Percentiles rank a stretch among this genome's conserved stretches.
phyloP scores from a whole-genome alignment of 2,329 filamentous ascomycete species.

The Tolypocladium endophyticum region DNA sequence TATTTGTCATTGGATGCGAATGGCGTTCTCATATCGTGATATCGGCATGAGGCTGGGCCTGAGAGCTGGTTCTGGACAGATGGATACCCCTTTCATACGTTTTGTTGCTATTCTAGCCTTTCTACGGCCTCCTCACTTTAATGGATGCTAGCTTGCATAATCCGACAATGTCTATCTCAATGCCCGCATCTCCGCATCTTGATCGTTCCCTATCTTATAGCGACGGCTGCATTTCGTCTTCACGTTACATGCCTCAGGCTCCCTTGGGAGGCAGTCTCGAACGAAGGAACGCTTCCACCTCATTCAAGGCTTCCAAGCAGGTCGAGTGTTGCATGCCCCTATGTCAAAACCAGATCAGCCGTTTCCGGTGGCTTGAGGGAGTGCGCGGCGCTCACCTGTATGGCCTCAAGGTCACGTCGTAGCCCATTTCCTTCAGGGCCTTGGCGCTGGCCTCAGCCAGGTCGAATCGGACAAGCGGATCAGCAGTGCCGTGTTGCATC shows the following conservation, averaged over 20 bases:
- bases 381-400: conserved; percentile 49
- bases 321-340: conserved; percentile 69
- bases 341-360: background rate
- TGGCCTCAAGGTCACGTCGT: conserved; percentile 63
- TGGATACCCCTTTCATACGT: background rate
- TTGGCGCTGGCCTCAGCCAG: conserved; percentile 61
- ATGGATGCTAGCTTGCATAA: background rate
- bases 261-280: conserved; percentile 30
- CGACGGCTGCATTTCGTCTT: background rate
- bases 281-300: conserved; percentile 55
- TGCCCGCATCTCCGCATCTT: background rate
- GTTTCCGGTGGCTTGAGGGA: background rate
- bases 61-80: background rate
- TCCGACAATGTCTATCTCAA: background rate
- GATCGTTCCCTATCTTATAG: background rate
- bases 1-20: background rate
- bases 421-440: conserved; percentile 57
- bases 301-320: conserved; percentile 66
- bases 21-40: background rate
- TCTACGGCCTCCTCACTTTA: background rate
- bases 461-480: conserved; percentile 59
- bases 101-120: background rate
- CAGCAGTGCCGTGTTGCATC: conserved; percentile 76
- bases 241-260: background rate
- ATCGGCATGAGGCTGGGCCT: background rate